phyloP scores from a whole-genome alignment of 805 yeast genomes.

The Kodamaea kaohsiungensis region DNA sequence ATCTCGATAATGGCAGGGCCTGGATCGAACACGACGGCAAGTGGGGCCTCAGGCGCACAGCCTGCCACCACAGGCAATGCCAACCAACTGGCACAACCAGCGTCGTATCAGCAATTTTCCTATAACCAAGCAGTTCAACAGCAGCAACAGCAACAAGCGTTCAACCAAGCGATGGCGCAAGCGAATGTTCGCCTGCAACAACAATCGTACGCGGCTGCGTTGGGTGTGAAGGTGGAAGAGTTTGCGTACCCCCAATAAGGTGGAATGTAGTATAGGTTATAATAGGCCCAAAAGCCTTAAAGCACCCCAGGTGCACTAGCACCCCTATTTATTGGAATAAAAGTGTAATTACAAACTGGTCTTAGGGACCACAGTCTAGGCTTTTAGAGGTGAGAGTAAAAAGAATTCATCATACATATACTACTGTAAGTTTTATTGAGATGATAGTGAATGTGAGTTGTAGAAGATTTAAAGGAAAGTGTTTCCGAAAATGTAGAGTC shows the following conservation, averaged over 20 bases:
- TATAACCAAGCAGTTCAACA: conserved; percentile 22
- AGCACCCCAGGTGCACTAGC: neutral
- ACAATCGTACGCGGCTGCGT: conserved; percentile 11
- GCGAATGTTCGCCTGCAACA: conserved; percentile 13
- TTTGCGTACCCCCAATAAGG: conserved; percentile 8
- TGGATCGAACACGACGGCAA: neutral
- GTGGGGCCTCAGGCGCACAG: neutral
- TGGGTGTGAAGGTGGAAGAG: conserved; percentile 10
- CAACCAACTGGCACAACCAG: neutral
- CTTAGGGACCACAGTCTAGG: neutral
- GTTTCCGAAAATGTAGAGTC: too few relatives aligned
- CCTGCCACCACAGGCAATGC: neutral
- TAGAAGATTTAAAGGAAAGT: too few relatives aligned
- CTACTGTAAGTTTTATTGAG: too few relatives aligned
- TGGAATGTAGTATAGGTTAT: neutral
- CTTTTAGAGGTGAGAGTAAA: neutral
- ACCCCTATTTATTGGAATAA: neutral
- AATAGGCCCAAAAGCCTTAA: neutral
- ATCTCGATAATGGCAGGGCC: neutral
- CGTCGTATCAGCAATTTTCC: conserved; percentile 9
- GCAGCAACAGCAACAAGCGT: conserved; percentile 18
- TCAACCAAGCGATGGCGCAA: conserved; percentile 19
- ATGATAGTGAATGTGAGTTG: too few relatives aligned
- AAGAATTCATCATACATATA: neutral
- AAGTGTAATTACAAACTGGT: neutral